Evolutionary conservation across 805 yeast species (phyloP).

Genomic region (Scheffersomyces lignosus): DNA sequence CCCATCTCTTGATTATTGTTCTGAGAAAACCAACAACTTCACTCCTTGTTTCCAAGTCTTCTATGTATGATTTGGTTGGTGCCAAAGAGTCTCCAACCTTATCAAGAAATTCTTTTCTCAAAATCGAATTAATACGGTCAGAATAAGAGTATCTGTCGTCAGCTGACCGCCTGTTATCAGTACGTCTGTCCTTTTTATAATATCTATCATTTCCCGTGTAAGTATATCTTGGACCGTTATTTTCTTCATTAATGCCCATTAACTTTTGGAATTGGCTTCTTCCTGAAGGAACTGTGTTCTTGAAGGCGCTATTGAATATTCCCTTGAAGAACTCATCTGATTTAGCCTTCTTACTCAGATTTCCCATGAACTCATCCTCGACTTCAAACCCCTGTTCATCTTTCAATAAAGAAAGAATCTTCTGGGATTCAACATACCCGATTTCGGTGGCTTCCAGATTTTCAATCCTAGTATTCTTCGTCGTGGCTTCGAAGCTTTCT

Average conservation of each 20-base stretch:
- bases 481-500: neutral
- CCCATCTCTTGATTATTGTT: slow-evolving; percentile 13
- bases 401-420: neutral
- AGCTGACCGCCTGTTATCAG: too few species aligned
- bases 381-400: neutral
- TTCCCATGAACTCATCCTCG: neutral
- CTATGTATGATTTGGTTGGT: slow-evolving; percentile 23
- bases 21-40: slow-evolving; percentile 19
- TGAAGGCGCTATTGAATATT: neutral
- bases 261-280: neutral
- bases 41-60: slow-evolving; percentile 8
- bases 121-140: slow-evolving; percentile 9
- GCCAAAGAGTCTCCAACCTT: slow-evolving; percentile 16
- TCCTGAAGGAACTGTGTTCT: neutral
- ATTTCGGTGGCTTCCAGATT: neutral
- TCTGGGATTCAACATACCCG: neutral
- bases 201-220: neutral
- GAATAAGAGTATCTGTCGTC: neutral
- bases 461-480: neutral
- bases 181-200: too few species aligned
- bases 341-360: neutral
- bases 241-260: neutral
- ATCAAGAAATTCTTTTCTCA: slow-evolving; percentile 15
- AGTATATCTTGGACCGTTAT: neutral
- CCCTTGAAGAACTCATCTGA: neutral